These are phyloP conservation scores for rapeseed (Brassica napus) DNA, from an alignment of 345 rosid genomes.

Conservation along the genomic window DNA sequence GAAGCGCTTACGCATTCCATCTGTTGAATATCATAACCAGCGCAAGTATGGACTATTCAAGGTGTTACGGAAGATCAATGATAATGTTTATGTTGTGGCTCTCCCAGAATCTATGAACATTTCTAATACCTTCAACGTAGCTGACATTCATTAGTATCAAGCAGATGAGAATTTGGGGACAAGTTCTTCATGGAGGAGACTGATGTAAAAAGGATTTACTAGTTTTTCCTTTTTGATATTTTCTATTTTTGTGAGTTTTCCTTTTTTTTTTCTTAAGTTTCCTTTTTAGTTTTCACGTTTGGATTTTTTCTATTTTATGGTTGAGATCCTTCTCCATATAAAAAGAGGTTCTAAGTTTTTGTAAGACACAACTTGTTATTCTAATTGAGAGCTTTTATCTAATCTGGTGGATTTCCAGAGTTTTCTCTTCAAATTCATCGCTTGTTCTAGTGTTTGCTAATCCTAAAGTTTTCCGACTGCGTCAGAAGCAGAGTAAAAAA, in stretches of 20 bases:
- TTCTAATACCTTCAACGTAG: conserved; percentile 14
- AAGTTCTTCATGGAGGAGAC: background rate
- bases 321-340: background rate
- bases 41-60: background rate
- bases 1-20: conserved; percentile 71
- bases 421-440: background rate
- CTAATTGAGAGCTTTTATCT: background rate
- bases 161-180: background rate
- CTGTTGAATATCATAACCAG: conserved; percentile 85
- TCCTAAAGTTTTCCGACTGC: background rate
- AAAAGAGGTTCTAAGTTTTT: background rate
- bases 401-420: background rate
- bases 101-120: background rate
- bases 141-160: background rate
- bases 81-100: conserved; percentile 18
- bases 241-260: too few species aligned
- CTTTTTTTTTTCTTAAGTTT: background rate
- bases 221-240: background rate
- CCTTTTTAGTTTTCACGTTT: background rate
- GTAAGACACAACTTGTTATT: background rate
- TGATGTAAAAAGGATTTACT: background rate
- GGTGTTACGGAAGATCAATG: background rate
- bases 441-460: background rate
- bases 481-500: conserved; percentile 17
- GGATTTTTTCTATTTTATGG: background rate